Conservation (phyloP, 2,329 filamentous ascomycete species). For the Epicoccum sorghinum region DNA sequence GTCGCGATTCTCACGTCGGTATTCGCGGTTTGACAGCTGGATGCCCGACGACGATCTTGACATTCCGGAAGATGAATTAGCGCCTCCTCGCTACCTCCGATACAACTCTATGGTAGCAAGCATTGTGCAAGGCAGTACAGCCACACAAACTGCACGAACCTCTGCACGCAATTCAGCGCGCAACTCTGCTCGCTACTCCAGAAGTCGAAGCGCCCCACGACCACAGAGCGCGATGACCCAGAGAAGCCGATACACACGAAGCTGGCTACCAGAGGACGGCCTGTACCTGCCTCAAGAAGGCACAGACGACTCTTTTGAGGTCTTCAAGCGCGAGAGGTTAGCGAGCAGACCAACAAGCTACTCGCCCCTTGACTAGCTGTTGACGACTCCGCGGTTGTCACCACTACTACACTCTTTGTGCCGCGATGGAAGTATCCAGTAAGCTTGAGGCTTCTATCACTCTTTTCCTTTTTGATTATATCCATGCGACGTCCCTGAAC, state of each 20-base stretch:
- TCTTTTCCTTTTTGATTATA: background rate
- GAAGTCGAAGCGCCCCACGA: conserved; percentile 5
- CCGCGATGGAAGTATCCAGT: too few species aligned
- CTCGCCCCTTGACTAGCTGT: conserved; percentile 24
- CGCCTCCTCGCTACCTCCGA: conserved; percentile 1
- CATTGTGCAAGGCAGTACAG: conserved; percentile 11
- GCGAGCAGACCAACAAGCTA: conserved; percentile 29
- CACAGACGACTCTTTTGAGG: conserved; percentile 23
- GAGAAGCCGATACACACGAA: conserved; percentile 24
- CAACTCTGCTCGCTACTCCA: conserved; percentile 3
- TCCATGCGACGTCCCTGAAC: conserved; percentile 8
- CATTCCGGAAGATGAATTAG: conserved; percentile 1
- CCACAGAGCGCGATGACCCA: conserved; percentile 23
- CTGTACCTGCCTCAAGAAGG: conserved; percentile 32
- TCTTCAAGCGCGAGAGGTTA: conserved; percentile 20
- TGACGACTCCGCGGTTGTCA: background rate
- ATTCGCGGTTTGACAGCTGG: conserved; percentile 12
- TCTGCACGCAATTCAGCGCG: conserved; percentile 4
- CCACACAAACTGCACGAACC: conserved; percentile 8
- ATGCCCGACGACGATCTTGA: conserved; percentile 10
- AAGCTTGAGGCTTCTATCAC: background rate
- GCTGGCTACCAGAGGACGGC: conserved; percentile 34
- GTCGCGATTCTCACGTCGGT: conserved; percentile 15
- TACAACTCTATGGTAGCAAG: conserved; percentile 15
- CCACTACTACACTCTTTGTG: too few species aligned